Base-by-base conservation (phyloP, 257 asterid genomes). In the Paulownia fortunei region DNA sequence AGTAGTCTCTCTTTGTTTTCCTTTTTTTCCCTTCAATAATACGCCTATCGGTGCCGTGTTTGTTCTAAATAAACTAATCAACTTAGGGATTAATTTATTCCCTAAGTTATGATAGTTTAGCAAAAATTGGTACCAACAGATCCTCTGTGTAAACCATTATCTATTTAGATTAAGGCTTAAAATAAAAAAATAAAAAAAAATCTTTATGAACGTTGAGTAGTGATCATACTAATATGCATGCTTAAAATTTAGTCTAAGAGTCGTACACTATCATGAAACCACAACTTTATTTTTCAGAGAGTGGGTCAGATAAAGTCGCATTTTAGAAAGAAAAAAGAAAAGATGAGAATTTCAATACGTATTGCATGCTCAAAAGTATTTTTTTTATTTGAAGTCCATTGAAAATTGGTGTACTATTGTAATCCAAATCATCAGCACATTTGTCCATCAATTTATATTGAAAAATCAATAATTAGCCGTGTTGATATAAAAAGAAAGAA, bases 241-340 rank as follows among this genome's bases (percentile, higher is more conserved):
- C 6, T 27, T 36, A 3, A 18, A 36, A 18, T 39, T 32, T 18
- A 42, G 4, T 24, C 11, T 8, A 23, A 26, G 30, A 60, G 71
- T 26, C 44, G 55, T 44, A 46, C 42, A 24, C 27, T 58, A 24
- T 39, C 69, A 59, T 42, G 30, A 59, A 73, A 23, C 60, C 21
- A 52, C 67, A 54, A 16, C 46, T 47, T 11, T 13, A 56, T 37
- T 55, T 72, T 54, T 66, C 10, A 9, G 46, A 21, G 52, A 72
- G 76, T 77, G 76, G 24, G 79, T 36, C 77, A 64, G 76, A 72
- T 58, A 32, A 39, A 21, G 74, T 65, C 49, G 68, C 80, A 76
- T 62, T 51, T 11, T 18, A 8, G 13, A 24, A 5, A 46, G 19
- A 60, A 26, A 63, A 21, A 12, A 60, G 5, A 13, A 11, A 23